Evolutionary conservation across 805 yeast genomes (phyloP).

Genomic region (Hanseniaspora mollemarum): DNA sequence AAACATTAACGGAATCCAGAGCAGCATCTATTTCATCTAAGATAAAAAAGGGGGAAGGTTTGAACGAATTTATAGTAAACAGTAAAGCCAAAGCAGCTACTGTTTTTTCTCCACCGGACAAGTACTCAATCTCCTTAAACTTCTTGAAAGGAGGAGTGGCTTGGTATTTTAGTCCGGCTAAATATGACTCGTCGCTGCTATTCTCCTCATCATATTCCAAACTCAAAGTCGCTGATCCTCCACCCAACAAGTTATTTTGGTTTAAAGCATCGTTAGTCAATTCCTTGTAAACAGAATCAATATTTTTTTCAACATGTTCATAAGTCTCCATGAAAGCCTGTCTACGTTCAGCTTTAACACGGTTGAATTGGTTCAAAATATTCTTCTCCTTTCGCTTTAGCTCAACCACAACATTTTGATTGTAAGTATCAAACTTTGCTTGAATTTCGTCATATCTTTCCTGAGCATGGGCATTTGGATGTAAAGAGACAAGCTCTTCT

Average conservation of each 20-base stretch:
- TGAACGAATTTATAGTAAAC: slow-evolving; percentile 81
- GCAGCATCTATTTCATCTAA: slow-evolving; percentile 98
- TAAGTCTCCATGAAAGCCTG: slow-evolving; percentile 60
- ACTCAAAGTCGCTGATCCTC: slow-evolving; percentile 87
- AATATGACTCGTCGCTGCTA: slow-evolving; percentile 84
- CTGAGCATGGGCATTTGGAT: slow-evolving; percentile 74
- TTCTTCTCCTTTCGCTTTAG: slow-evolving; percentile 52
- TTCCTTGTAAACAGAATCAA: slow-evolving; percentile 74
- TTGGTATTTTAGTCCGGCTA: slow-evolving; percentile 72
- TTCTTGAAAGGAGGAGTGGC: slow-evolving; percentile 96
- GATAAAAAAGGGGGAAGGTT: slow-evolving; percentile 91
- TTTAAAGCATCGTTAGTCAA: slow-evolving; percentile 50
- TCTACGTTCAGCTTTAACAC: slow-evolving; percentile 48
- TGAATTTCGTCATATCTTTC: slow-evolving; percentile 66
- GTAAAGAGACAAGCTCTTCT: slow-evolving; percentile 33
- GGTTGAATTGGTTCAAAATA: slow-evolving; percentile 45
- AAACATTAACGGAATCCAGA: slow-evolving; percentile 78
- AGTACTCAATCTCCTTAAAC: slow-evolving; percentile 79
- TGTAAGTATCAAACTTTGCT: slow-evolving; percentile 46
- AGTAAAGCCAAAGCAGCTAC: slow-evolving; percentile 89
- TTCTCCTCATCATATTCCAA: slow-evolving; percentile 37
- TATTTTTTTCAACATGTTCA: slow-evolving; percentile 57
- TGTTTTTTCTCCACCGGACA: slow-evolving; percentile 95
- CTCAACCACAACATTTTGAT: slow-evolving; percentile 44
- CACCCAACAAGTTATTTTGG: slow-evolving; percentile 38